phyloP scores from a whole-genome alignment of 2,329 filamentous ascomycete species.

The Hypomyces rosellus region DNA sequence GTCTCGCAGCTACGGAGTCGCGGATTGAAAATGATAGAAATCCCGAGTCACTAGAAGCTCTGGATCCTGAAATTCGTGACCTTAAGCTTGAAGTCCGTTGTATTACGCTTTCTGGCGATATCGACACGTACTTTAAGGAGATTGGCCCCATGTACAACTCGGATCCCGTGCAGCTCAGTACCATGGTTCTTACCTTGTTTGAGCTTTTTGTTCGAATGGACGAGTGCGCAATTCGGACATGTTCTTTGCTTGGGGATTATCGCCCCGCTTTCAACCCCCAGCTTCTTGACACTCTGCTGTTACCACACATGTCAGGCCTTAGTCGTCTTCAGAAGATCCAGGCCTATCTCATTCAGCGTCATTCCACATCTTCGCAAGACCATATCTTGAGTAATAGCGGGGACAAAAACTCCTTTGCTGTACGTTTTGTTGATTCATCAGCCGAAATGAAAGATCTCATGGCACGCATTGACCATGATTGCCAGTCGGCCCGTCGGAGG shows the following conservation, averaged over 20 bases:
- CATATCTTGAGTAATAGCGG: conserved; percentile 1
- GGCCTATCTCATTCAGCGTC: conserved; percentile 4
- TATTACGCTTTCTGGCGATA: neutral
- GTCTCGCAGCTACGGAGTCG: neutral
- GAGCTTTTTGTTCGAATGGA: conserved; percentile 16
- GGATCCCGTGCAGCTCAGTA: conserved; percentile 9
- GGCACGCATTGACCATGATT: neutral
- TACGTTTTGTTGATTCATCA: neutral
- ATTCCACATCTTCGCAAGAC: neutral
- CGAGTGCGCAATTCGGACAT: conserved; percentile 18
- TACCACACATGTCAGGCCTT: conserved; percentile 43
- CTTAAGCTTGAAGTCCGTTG: conserved; percentile 2
- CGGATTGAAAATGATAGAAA: neutral
- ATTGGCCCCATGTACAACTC: neutral
- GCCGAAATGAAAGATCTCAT: neutral
- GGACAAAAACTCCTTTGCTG: neutral
- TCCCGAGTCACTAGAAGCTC: neutral
- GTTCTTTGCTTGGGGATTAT: conserved; percentile 44
- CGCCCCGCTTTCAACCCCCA: conserved; percentile 44
- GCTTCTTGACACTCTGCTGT: conserved; percentile 48
- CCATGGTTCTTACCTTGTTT: conserved; percentile 12
- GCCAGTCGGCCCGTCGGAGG: neutral
- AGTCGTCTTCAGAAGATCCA: conserved; percentile 34
- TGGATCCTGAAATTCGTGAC: neutral
- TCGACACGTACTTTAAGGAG: neutral